Evolutionary conservation across 2,329 filamentous ascomycete genomes (phyloP).

Genomic region (Teratosphaeria viscida): DNA sequence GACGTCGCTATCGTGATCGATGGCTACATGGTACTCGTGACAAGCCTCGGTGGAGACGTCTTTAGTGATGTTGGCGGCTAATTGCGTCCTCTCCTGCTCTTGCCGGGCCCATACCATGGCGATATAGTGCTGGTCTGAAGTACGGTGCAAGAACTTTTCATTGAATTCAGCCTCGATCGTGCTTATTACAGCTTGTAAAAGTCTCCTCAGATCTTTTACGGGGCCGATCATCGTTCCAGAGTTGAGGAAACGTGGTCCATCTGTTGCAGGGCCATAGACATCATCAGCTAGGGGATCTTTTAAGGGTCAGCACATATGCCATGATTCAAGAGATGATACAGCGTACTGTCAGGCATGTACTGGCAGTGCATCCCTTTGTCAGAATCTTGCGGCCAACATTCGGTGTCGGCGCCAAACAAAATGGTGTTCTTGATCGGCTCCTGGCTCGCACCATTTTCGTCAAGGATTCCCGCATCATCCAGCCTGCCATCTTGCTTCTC

Average conservation of each 20-base stretch:
- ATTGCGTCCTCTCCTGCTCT: background rate
- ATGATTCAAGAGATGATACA: background rate
- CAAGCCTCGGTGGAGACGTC: background rate
- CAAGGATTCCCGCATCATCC: constrained; percentile 7
- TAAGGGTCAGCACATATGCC: background rate
- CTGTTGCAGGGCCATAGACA: background rate
- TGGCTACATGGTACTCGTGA: background rate
- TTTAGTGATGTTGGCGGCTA: background rate
- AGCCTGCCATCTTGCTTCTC: constrained; percentile 40
- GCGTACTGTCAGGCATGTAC: background rate
- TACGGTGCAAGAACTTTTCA: background rate
- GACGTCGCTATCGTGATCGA: background rate
- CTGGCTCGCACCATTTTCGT: constrained; percentile 19
- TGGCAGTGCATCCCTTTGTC: background rate
- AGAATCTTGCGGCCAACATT: constrained; percentile 24
- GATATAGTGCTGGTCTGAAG: background rate
- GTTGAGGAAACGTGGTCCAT: background rate
- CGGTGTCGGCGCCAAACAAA: constrained; percentile 24
- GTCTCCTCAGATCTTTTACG: background rate
- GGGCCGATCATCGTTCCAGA: background rate
- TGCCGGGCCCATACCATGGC: background rate
- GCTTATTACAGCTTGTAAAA: background rate
- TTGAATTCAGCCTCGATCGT: background rate
- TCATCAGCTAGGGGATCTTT: background rate
- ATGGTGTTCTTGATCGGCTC: constrained; percentile 18